Conservation (phyloP, 352 stramenopile species). For the Thalassiosira livingstoniorum region DNA sequence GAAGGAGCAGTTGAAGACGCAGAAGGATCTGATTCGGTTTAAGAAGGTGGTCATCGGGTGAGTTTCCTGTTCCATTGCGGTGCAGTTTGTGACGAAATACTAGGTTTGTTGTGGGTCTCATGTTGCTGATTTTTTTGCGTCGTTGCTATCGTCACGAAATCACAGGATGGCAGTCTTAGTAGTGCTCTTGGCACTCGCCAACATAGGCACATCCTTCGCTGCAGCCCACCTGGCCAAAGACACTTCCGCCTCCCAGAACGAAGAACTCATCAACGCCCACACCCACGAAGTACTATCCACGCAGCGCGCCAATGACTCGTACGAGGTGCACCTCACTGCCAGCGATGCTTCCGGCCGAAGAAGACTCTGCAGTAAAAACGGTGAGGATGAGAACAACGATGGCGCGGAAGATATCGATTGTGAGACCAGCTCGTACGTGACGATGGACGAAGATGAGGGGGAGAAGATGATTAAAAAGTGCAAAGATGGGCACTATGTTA, state of each 20-base stretch:
- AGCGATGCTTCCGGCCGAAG: background rate
- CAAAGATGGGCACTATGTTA: slow-evolving; percentile 6
- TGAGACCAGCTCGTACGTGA: background rate
- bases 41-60: slow-evolving; percentile 41
- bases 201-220: slow-evolving; percentile 65
- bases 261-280: slow-evolving; percentile 10
- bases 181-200: slow-evolving; percentile 52
- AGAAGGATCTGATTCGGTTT: slow-evolving; percentile 38
- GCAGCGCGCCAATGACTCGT: background rate
- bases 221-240: slow-evolving; percentile 63
- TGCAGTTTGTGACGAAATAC: background rate
- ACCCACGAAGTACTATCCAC: slow-evolving; percentile 16
- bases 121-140: slow-evolving; percentile 1
- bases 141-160: background rate
- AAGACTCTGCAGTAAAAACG: background rate
- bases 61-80: background rate
- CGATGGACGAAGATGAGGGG: background rate
- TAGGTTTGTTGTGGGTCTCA: background rate
- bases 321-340: background rate
- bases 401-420: too few relatives aligned
- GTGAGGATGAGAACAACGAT: background rate
- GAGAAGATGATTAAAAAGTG: slow-evolving; percentile 15
- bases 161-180: slow-evolving; percentile 41
- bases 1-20: slow-evolving; percentile 34
- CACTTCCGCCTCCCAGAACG: slow-evolving; percentile 17